Evolutionary conservation across 495 filamentous ascomycete genomes (phyloP), one percentile per base, ranked within the genome.

Genomic region (Penicillium verhagenii): DNA sequence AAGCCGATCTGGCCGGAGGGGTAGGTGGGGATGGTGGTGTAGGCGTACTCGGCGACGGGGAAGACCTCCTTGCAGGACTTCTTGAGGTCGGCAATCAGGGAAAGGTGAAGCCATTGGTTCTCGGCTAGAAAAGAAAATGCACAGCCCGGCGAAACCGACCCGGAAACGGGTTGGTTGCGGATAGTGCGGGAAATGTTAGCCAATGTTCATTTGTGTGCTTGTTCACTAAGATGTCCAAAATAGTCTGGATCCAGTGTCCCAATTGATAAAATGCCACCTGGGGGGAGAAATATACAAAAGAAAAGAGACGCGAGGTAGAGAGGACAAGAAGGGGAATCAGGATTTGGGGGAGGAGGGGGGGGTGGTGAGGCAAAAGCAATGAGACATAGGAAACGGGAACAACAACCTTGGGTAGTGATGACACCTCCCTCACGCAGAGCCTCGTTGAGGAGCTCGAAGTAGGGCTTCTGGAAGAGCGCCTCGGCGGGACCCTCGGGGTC

Each of bases 391-490:
- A 81, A 86, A 82, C 84, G 86, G 82, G 82, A 92, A 89, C 81
- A 88, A 96, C 90, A 96, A 98, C 94, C 94, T 96, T 99, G 94
- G 61, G 95, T 99, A 75, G 94, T 96, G 78, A 99, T 96, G 61
- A 99, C 92, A 78, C 94, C 94, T 73, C 93, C 95, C 56, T 95
- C 91, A 63, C 86, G 88, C 59, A 99, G 84, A 57, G 94, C 94
- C 56, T 83, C 87, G 74, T 86, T 78, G 20, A 97, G 80, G 35
- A 97, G 86, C 79, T 97, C 82, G 70, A 97, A 99, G 83, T 97
- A 99, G 45, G 92, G 87, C 81, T 97, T 96, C 84, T 97, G 84
- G 86, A 99, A 99, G 50, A 99, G 82, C 53, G 79, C 82, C 84
- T 96, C 93, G 54, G 94, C 94, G 23, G 94, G 94, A 51, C 94